Evolutionary conservation across 2,329 filamentous ascomycete genomes (phyloP).

Genomic region (Ustulina deusta): DNA sequence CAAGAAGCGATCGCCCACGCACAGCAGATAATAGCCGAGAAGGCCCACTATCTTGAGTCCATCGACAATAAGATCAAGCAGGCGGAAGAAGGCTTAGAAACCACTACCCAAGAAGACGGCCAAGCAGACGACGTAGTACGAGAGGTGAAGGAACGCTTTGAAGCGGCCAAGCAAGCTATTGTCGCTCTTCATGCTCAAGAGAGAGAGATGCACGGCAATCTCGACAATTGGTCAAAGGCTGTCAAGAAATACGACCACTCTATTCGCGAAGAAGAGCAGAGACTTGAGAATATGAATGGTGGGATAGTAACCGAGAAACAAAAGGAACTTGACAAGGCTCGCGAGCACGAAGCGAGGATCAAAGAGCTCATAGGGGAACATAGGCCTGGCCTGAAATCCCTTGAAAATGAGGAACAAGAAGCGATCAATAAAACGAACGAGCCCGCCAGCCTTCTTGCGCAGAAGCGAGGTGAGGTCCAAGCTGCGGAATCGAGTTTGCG

Average conservation of each 20-base stretch:
- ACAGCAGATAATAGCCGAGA: conserved; percentile 53
- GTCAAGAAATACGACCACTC: conserved; percentile 60
- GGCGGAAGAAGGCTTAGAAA: conserved; percentile 55
- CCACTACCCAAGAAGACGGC: conserved; percentile 60
- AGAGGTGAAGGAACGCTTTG: conserved; percentile 64
- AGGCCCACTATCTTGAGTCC: conserved; percentile 63
- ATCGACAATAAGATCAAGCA: conserved; percentile 60
- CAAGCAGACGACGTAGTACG: conserved; percentile 60
- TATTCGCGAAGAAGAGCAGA: conserved; percentile 67
- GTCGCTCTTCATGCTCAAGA: conserved; percentile 70
- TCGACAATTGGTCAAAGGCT: conserved; percentile 65
- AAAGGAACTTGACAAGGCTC: conserved; percentile 69
- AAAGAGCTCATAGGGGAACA: conserved; percentile 47
- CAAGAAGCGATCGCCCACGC: conserved; percentile 55
- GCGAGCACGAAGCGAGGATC: conserved; percentile 61
- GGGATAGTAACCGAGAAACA: conserved; percentile 74
- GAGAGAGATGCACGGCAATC: conserved; percentile 70
- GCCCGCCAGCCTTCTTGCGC: conserved; percentile 49
- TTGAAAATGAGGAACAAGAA: conserved; percentile 49
- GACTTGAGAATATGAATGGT: conserved; percentile 76
- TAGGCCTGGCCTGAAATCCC: conserved; percentile 41
- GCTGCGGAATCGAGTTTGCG: conserved; percentile 64
- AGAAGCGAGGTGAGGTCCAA: conserved; percentile 67
- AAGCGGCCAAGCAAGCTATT: conserved; percentile 66
- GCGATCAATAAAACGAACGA: conserved; percentile 46